A percentile compares a stretch with the other conserved stretches of the same genome.
These are phyloP conservation scores for Mangifera indica DNA, from an alignment of 345 rosid species.

Conservation along the genomic window DNA sequence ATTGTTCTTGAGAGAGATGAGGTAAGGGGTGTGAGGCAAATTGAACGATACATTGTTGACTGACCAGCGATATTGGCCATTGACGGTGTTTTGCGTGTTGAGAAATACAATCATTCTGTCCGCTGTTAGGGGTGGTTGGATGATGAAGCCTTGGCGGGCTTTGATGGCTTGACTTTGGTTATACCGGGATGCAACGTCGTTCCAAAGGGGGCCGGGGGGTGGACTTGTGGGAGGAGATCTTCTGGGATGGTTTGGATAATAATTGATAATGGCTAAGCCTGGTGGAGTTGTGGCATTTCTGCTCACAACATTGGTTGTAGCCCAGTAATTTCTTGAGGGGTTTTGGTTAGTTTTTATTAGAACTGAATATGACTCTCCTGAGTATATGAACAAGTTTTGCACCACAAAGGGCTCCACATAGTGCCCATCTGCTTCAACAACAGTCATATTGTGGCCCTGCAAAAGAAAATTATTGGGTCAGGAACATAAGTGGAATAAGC, in stretches of 20 bases:
- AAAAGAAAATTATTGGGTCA: not conserved
- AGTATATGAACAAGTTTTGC: conserved; percentile 61
- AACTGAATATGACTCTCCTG: conserved; percentile 73
- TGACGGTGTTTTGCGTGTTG: conserved; percentile 53
- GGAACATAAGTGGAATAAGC: too few relatives aligned
- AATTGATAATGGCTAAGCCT: conserved; percentile 45
- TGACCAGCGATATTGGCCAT: conserved; percentile 61
- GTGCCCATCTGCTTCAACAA: conserved; percentile 73
- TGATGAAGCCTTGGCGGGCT: too few relatives aligned
- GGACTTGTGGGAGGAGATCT: conserved; percentile 43
- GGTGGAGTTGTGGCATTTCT: conserved; percentile 41
- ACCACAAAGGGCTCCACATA: conserved; percentile 63
- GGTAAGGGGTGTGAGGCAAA: conserved; percentile 54
- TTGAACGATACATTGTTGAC: conserved; percentile 63
- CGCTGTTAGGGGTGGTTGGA: conserved; percentile 39
- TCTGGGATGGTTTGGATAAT: conserved; percentile 51
- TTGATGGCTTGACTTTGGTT: too few relatives aligned
- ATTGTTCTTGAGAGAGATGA: conserved; percentile 55
- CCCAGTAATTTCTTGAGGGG: conserved; percentile 62
- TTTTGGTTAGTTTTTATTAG: conserved; percentile 51
- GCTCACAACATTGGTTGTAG: conserved; percentile 51
- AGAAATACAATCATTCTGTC: conserved; percentile 52
- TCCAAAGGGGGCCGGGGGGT: conserved; percentile 47
- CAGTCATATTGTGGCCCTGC: conserved; percentile 74
- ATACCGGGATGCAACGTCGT: conserved; percentile 30